Evolutionary conservation across 768 basidiomycete genomes (phyloP).

Genomic region (Tricholomella constricta): DNA sequence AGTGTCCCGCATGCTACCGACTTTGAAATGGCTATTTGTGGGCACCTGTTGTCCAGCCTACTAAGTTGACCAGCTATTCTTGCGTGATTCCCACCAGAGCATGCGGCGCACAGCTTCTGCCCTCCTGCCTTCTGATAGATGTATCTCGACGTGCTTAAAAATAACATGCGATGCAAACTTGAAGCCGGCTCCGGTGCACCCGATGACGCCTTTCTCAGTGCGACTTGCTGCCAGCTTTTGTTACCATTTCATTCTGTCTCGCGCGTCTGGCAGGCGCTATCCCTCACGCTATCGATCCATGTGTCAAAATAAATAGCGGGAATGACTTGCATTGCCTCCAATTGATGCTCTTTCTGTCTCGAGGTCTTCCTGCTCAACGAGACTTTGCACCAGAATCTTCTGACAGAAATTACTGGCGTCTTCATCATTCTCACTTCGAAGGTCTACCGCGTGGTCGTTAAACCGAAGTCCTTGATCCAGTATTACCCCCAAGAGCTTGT

Average conservation of each 20-base stretch:
- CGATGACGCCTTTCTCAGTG: conserved; percentile 1
- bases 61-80: neutral
- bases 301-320: conserved; percentile 41
- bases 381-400: conserved; percentile 54
- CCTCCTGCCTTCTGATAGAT: neutral
- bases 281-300: conserved; percentile 37
- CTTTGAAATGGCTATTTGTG: conserved; percentile 3
- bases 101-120: neutral
- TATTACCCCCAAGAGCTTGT: no score
- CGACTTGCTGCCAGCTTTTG: neutral
- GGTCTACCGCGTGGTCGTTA: no score
- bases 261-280: conserved; percentile 13
- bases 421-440: conserved; percentile 59
- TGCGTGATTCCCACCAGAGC: neutral
- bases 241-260: conserved; percentile 9
- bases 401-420: conserved; percentile 46
- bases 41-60: conserved; percentile 1
- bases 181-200: neutral
- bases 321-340: conserved; percentile 48
- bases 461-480: no score
- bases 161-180: neutral
- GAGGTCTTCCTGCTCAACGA: conserved; percentile 60
- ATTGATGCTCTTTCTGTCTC: conserved; percentile 59
- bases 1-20: conserved; percentile 3
- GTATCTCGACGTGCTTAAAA: neutral